These are phyloP conservation scores for Hyaloscypha finlandica DNA, from an alignment of 495 filamentous ascomycete genomes.

Conservation along the genomic window DNA sequence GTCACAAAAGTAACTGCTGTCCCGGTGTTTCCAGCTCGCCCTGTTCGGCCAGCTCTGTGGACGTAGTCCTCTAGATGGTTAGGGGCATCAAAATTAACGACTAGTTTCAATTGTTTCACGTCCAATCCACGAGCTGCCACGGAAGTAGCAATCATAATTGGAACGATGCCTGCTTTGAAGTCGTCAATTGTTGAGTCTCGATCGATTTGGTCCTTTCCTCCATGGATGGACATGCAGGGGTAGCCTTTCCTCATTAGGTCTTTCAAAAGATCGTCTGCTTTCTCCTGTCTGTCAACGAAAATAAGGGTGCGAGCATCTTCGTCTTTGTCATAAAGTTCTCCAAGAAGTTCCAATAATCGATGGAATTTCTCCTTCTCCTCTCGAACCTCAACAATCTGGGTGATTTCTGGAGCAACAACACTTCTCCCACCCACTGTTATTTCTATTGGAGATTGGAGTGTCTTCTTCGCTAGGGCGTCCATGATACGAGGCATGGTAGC, in stretches of 20 bases:
- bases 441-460: constrained; percentile 81
- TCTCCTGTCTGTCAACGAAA: constrained; percentile 94
- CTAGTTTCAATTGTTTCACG: constrained; percentile 93
- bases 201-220: constrained; percentile 94
- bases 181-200: constrained; percentile 92
- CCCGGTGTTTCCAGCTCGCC: constrained; percentile 90
- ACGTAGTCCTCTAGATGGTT: constrained; percentile 99
- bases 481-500: constrained; percentile 96
- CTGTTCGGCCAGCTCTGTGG: constrained; percentile 91
- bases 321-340: constrained; percentile 82
- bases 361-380: constrained; percentile 82
- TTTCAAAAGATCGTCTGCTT: constrained; percentile 80
- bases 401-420: constrained; percentile 93
- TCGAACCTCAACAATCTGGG: constrained; percentile 87
- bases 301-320: constrained; percentile 88
- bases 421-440: constrained; percentile 90
- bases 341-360: constrained; percentile 81
- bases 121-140: constrained; percentile 95
- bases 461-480: constrained; percentile 87
- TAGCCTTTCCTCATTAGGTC: constrained; percentile 88
- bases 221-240: constrained; percentile 94
- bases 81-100: constrained; percentile 95
- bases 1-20: constrained; percentile 95
- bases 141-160: constrained; percentile 90
- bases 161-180: constrained; percentile 90